Percentiles rank a stretch among this genome's conserved stretches.
These are phyloP conservation scores for Candida michaelii DNA, from an alignment of 805 yeast species.

Conservation along the genomic window DNA sequence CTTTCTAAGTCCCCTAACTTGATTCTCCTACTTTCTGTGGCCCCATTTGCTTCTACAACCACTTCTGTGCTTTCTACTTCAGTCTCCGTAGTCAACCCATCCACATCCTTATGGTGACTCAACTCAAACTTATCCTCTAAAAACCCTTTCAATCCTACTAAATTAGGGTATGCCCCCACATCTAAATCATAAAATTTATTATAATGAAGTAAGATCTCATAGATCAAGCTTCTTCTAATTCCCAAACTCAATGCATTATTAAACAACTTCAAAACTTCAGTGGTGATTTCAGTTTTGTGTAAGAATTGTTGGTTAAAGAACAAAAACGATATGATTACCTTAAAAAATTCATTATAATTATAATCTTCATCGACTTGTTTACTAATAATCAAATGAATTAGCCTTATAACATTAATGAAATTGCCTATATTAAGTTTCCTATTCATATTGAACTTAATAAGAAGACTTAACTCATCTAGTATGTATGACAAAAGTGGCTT, in stretches of 20 bases:
- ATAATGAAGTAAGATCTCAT: conserved; percentile 14
- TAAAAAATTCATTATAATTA: conserved; percentile 31
- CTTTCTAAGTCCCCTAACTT: conserved; percentile 24
- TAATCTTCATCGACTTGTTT: conserved; percentile 12
- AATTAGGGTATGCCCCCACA: conserved; percentile 3
- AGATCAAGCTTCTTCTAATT: conserved; percentile 6
- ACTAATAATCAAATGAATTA: conserved; percentile 10
- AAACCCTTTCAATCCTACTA: conserved; percentile 10
- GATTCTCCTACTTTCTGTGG: conserved; percentile 15
- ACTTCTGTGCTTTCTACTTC: neutral
- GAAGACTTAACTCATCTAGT: conserved; percentile 28
- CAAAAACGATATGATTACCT: conserved; percentile 29
- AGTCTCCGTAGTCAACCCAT: no score
- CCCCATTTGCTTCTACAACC: neutral
- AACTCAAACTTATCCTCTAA: conserved; percentile 18
- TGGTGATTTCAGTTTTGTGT: conserved; percentile 6
- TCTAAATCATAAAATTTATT: conserved; percentile 14
- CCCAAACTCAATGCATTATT: conserved; percentile 8
- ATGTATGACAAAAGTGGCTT: conserved; percentile 35
- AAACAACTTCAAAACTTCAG: conserved; percentile 10
- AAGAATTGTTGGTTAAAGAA: conserved; percentile 21
- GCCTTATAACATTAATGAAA: conserved; percentile 11
- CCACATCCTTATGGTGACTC: conserved; percentile 5
- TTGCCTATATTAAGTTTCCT: conserved; percentile 33
- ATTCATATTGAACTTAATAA: conserved; percentile 39